Percentiles rank a stretch among this genome's conserved stretches.
phyloP scores from a whole-genome alignment of 257 asterid genomes.

The Primulina eburnea region DNA sequence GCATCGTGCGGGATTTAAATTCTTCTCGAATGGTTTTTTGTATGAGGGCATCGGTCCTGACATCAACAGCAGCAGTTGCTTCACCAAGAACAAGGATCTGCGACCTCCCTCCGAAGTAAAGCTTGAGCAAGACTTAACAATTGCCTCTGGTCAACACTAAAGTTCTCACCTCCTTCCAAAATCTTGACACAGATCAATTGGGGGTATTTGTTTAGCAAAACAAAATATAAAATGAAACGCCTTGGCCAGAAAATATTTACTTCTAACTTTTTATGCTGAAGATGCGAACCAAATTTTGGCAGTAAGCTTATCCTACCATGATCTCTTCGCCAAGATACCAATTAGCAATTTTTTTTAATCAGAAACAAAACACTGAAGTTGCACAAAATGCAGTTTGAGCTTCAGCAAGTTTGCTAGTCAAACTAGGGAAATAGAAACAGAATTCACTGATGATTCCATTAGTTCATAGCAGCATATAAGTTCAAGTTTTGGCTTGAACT shows the following conservation, averaged over 20 bases:
- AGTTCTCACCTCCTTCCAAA: constrained; percentile 83
- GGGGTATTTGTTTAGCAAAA: not conserved
- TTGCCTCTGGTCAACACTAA: constrained; percentile 88
- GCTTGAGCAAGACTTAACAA: constrained; percentile 81
- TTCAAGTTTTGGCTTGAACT: not conserved
- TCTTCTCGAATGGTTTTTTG: constrained; percentile 81
- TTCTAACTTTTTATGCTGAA: not conserved
- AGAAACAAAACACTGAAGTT: no score
- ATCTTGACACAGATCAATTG: constrained; percentile 42
- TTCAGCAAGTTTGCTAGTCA: not conserved
- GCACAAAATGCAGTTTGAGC: not conserved
- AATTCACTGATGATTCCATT: not conserved
- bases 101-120: constrained; percentile 66
- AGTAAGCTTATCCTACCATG: not conserved
- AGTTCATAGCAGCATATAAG: not conserved
- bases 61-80: constrained; percentile 89
- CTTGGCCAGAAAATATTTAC: not conserved
- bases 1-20: constrained; percentile 76
- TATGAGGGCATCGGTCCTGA: constrained; percentile 79
- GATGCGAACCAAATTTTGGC: not conserved
- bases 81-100: constrained; percentile 85
- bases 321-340: not conserved
- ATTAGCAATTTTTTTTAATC: not conserved
- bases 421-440: not conserved
- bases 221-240: not conserved